Conservation (phyloP, 2,329 filamentous ascomycete species). For the Xylaria sp. region DNA sequence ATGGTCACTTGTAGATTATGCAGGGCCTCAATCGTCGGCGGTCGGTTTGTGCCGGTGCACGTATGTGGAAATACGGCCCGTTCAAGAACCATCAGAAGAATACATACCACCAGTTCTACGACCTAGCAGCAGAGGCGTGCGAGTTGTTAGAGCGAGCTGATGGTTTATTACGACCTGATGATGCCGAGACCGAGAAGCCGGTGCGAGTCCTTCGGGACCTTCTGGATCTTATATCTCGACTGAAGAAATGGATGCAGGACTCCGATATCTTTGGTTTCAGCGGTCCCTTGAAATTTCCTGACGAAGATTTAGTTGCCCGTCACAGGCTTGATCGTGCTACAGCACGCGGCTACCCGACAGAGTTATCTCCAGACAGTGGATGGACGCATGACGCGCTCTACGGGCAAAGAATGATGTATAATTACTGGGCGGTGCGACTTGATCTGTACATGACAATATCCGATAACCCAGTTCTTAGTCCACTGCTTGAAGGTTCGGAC, state of each 20-base stretch:
- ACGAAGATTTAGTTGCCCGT: not conserved
- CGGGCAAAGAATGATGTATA: constrained; percentile 36
- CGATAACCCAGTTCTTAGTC: constrained; percentile 30
- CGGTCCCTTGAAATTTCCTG: constrained; percentile 27
- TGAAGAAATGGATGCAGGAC: constrained; percentile 28
- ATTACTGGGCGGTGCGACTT: constrained; percentile 38
- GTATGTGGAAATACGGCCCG: constrained; percentile 35
- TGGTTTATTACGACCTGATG: constrained; percentile 4
- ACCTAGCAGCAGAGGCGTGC: constrained; percentile 36
- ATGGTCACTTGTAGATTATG: constrained; percentile 30
- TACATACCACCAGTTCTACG: constrained; percentile 38
- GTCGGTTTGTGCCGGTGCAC: constrained; percentile 35
- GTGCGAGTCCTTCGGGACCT: constrained; percentile 23
- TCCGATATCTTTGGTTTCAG: constrained; percentile 19
- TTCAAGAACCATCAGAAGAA: constrained; percentile 35
- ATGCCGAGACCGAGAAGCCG: not conserved
- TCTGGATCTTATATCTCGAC: constrained; percentile 27
- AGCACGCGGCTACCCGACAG: constrained; percentile 37
- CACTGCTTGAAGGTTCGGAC: constrained; percentile 19
- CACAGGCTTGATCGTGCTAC: constrained; percentile 20
- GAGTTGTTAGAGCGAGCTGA: constrained; percentile 37
- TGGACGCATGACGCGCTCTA: constrained; percentile 37
- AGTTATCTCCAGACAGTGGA: constrained; percentile 15
- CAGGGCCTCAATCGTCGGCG: constrained; percentile 34
- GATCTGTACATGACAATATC: constrained; percentile 40